A percentile compares a stretch with the other conserved stretches of the same genome.
These are phyloP conservation scores for Phytopythium vexans DNA, from an alignment of 352 stramenopile genomes.

Conservation along the genomic window DNA sequence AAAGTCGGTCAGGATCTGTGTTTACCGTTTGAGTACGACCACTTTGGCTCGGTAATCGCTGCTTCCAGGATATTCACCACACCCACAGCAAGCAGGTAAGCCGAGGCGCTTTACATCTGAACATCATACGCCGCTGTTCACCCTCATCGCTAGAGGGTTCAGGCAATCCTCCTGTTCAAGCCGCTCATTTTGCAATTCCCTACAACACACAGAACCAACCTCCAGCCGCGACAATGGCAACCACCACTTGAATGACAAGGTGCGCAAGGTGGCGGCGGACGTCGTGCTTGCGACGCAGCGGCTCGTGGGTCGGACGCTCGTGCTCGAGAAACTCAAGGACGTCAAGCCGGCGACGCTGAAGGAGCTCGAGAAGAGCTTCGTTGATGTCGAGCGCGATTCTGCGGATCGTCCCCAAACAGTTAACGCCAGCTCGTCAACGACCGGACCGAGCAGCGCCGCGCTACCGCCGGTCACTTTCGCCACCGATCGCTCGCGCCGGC, in stretches of 20 bases:
- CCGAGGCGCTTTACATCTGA: too few species aligned
- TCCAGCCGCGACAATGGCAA: too few species aligned
- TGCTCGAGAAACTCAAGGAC: slow-evolving; percentile 66
- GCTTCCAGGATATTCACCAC: too few species aligned
- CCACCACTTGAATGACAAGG: slow-evolving; percentile 62
- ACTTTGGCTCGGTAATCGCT: too few species aligned
- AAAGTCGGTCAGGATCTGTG: too few species aligned
- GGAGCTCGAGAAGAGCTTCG: slow-evolving; percentile 83
- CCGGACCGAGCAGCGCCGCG: slow-evolving; percentile 5
- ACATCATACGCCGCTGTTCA: too few species aligned
- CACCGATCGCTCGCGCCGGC: slow-evolving; percentile 37
- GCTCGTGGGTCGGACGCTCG: slow-evolving; percentile 64
- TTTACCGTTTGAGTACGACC: too few species aligned
- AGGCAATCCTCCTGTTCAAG: too few species aligned
- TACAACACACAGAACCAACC: too few species aligned
- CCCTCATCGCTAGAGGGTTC: too few species aligned
- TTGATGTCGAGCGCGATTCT: slow-evolving; percentile 41
- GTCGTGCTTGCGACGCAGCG: slow-evolving; percentile 76
- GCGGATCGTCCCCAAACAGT: slow-evolving; percentile 57
- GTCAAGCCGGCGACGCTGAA: slow-evolving; percentile 78
- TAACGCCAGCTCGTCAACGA: slow-evolving; percentile 19
- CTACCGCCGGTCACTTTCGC: slow-evolving; percentile 40
- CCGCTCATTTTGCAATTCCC: too few species aligned
- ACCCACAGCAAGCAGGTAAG: too few species aligned
- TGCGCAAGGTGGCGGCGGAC: slow-evolving; percentile 69